These are phyloP conservation scores for Sporothrix curviconia DNA, from an alignment of 2,329 filamentous ascomycete genomes.

Conservation along the genomic window DNA sequence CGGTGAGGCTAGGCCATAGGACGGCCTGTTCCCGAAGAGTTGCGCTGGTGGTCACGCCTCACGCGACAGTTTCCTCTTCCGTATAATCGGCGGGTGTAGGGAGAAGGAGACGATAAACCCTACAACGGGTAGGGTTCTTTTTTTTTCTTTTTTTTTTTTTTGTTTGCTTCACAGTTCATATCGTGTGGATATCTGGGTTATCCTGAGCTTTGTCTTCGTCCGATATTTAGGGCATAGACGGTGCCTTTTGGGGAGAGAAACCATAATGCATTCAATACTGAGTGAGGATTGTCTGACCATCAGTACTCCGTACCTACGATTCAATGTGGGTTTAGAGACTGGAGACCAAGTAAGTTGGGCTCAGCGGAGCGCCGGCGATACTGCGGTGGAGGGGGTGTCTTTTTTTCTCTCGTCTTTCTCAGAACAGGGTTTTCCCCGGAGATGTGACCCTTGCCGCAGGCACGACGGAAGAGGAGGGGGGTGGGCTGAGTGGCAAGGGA, in stretches of 20 bases:
- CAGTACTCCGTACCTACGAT: too few relatives aligned
- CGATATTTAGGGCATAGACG: too few relatives aligned
- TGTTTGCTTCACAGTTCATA: not conserved
- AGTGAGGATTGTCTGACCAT: too few relatives aligned
- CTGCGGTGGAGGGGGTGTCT: not conserved
- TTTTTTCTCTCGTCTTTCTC: not conserved
- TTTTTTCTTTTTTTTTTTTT: not conserved
- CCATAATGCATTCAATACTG: too few relatives aligned
- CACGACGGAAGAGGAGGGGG: not conserved
- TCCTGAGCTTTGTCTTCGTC: not conserved
- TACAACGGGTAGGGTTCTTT: not conserved
- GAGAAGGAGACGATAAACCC: not conserved
- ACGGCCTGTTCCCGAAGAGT: not conserved
- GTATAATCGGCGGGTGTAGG: too few relatives aligned
- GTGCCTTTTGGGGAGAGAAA: too few relatives aligned
- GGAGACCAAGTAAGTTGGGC: too few relatives aligned
- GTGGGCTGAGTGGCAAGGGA: not conserved
- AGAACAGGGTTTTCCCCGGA: not conserved
- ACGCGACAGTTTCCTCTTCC: constrained; percentile 3
- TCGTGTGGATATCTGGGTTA: not conserved
- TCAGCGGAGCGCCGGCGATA: not conserved
- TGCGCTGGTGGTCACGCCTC: not conserved
- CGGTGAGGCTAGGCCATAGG: not conserved
- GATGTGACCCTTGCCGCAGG: not conserved
- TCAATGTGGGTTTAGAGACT: too few relatives aligned